phyloP scores from a whole-genome alignment of 176 grass and related monocot species.

The Oryza meyeriana region DNA sequence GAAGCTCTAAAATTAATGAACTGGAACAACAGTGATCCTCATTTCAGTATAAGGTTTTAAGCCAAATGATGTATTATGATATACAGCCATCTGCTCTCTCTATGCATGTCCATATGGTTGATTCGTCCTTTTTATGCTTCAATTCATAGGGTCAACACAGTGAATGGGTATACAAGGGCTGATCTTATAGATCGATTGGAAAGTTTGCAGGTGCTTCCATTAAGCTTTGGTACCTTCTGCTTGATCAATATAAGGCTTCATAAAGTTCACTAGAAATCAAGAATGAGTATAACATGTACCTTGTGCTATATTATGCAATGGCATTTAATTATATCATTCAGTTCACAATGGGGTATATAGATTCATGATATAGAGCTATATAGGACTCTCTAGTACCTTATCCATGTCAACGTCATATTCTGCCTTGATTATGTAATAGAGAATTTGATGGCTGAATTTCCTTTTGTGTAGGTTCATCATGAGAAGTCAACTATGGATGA shows the following conservation, averaged over 20 bases:
- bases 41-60: slow-evolving; percentile 79
- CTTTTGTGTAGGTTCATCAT: slow-evolving; percentile 63
- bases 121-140: slow-evolving; percentile 10
- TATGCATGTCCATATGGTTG: slow-evolving; percentile 24
- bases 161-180: slow-evolving; percentile 74
- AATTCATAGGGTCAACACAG: slow-evolving; percentile 71
- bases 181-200: slow-evolving; percentile 69
- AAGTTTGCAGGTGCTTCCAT: slow-evolving; percentile 63
- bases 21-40: slow-evolving; percentile 93
- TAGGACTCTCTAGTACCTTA: slow-evolving; percentile 3
- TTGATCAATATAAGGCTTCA: background rate
- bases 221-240: slow-evolving; percentile 29
- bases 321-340: background rate
- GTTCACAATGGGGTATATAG: slow-evolving; percentile 2
- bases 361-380: slow-evolving; percentile 11
- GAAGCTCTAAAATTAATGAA: slow-evolving; percentile 90
- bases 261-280: slow-evolving; percentile 3
- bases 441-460: slow-evolving; percentile 26
- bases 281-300: background rate
- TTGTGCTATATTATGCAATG: background rate
- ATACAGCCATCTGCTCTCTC: slow-evolving; percentile 20
- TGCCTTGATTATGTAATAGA: slow-evolving; percentile 28
- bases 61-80: background rate
- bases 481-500: slow-evolving; percentile 70
- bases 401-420: background rate